phyloP scores from a whole-genome alignment of 176 grass and related monocot species.

The Oryza longistaminata region DNA sequence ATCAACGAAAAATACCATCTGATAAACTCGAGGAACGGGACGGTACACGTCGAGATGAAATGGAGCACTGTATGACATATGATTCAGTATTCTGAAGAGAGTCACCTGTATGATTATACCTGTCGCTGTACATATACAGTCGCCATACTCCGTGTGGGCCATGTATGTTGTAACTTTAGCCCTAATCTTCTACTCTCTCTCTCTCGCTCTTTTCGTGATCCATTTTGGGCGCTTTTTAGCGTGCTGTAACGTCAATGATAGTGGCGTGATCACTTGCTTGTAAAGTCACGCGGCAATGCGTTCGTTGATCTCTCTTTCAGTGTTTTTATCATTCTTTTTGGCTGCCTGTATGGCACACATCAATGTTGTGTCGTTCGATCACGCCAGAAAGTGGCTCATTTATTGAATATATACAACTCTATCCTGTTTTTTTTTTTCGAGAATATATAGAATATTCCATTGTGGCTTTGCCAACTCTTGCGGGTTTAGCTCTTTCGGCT shows the following conservation, averaged over 20 bases:
- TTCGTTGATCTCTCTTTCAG: neutral
- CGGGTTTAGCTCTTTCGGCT: no score
- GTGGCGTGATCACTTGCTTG: neutral
- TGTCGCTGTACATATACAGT: neutral
- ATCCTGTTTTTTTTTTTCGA: no score
- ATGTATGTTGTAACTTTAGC: neutral
- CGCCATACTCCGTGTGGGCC: neutral
- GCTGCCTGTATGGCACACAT: neutral
- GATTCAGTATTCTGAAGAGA: neutral
- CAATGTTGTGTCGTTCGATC: neutral
- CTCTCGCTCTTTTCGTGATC: neutral
- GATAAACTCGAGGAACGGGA: slow-evolving; percentile 87
- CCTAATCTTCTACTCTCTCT: neutral
- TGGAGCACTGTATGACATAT: slow-evolving; percentile 65
- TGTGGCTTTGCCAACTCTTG: no score
- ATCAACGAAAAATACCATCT: slow-evolving; percentile 88
- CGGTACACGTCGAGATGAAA: slow-evolving; percentile 63
- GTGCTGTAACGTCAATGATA: neutral
- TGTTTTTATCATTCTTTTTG: neutral
- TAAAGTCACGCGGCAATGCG: neutral
- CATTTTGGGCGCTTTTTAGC: neutral
- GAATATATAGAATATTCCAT: no score
- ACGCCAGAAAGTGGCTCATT: neutral
- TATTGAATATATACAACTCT: neutral
- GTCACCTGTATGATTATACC: neutral